Evolutionary conservation across 2,329 filamentous ascomycete species (phyloP).

Genomic region (Talaromyces sp.): DNA sequence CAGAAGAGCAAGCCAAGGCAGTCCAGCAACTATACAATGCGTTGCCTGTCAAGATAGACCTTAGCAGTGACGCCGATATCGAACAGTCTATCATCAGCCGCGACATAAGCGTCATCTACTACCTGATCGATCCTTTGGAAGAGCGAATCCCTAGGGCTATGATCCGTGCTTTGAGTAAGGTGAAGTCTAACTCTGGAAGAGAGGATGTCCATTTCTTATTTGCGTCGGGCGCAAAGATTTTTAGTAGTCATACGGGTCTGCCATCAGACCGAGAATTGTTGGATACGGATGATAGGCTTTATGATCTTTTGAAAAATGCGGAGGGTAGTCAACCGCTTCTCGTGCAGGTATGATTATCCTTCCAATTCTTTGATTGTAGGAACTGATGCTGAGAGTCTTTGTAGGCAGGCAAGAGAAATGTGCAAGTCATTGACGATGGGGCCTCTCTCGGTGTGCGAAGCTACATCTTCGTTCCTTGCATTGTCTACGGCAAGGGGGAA

Average conservation of each 20-base stretch:
- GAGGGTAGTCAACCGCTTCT: conserved; percentile 23
- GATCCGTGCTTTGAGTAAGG: conserved; percentile 47
- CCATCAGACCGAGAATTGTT: conserved; percentile 42
- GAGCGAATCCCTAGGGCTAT: conserved; percentile 36
- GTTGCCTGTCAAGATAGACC: conserved; percentile 42
- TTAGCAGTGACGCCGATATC: conserved; percentile 37
- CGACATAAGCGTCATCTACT: conserved; percentile 50
- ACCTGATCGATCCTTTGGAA: conserved; percentile 44
- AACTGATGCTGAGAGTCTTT: neutral
- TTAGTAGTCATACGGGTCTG: conserved; percentile 47
- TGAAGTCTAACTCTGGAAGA: conserved; percentile 41
- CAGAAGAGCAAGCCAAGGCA: conserved; percentile 43
- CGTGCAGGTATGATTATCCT: neutral
- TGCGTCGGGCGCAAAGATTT: conserved; percentile 53
- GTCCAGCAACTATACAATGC: conserved; percentile 44
- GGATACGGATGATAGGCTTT: conserved; percentile 46
- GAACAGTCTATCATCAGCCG: conserved; percentile 39
- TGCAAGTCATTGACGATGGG: conserved; percentile 43
- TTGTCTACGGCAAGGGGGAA: conserved; percentile 52
- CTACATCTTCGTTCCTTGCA: conserved; percentile 55
- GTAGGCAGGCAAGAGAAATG: conserved; percentile 44
- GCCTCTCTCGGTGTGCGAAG: conserved; percentile 44
- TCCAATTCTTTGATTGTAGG: neutral
- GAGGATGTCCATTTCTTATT: conserved; percentile 50
- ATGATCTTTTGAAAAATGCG: conserved; percentile 43